phyloP scores from a whole-genome alignment of 2,329 filamentous ascomycete genomes.

The Chrysoporthe cubensis region DNA sequence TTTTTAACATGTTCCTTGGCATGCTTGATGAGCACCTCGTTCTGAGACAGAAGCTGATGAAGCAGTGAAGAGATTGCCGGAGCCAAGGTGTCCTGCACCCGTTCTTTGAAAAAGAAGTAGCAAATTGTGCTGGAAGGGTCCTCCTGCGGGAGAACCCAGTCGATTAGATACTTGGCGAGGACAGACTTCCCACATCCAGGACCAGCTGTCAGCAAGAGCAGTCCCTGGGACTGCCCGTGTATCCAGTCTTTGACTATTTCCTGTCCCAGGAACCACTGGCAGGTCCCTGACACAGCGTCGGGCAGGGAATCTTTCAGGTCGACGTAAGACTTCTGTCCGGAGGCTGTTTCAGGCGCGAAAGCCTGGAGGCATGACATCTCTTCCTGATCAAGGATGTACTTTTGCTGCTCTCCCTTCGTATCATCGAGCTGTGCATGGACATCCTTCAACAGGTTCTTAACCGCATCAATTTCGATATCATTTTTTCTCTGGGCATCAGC shows the following conservation, averaged over 20 bases:
- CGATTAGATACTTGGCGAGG: not conserved
- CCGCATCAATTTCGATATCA: not conserved
- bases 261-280: conserved; percentile 3
- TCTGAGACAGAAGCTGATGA: conserved; percentile 4
- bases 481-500: too few relatives aligned
- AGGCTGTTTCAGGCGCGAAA: not conserved
- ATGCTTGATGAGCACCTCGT: not conserved
- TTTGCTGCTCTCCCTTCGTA: not conserved
- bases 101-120: conserved; percentile 9
- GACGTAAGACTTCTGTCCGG: not conserved
- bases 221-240: not conserved
- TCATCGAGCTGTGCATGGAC: not conserved
- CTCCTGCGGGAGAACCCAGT: not conserved
- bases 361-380: not conserved
- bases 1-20: not conserved
- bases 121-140: not conserved
- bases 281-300: conserved; percentile 4
- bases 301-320: conserved; percentile 1
- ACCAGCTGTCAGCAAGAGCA: not conserved
- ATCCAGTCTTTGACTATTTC: not conserved
- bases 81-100: conserved; percentile 4
- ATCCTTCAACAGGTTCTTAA: not conserved
- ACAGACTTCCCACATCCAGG: not conserved
- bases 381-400: not conserved
- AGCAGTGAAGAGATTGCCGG: not conserved